A percentile compares a stretch with the other conserved stretches of the same genome.
Conservation (phyloP, 2,329 filamentous ascomycete genomes). For the Sporothrix protearum region DNA sequence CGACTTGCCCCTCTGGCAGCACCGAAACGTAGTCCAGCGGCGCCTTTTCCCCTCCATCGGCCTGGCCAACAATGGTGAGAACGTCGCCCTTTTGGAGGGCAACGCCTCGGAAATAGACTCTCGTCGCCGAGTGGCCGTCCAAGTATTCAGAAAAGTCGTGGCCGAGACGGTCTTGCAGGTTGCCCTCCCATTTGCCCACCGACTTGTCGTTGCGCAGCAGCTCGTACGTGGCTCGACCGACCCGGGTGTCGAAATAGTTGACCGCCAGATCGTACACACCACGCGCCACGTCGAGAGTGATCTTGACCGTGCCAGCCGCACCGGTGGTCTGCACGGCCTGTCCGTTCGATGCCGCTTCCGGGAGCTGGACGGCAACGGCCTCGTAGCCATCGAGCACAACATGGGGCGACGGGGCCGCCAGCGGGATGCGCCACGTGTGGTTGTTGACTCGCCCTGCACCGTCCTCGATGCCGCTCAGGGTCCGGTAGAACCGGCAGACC, state of each 20-base stretch:
- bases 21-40: conserved; percentile 58
- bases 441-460: conserved; percentile 52
- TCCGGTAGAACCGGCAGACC: conserved; percentile 62
- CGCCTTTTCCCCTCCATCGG: conserved; percentile 60
- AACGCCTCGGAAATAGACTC: conserved; percentile 56
- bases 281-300: neutral
- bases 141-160: conserved; percentile 56
- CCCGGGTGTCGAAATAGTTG: conserved; percentile 62
- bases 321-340: conserved; percentile 37
- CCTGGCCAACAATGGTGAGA: conserved; percentile 53
- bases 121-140: conserved; percentile 62
- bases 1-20: conserved; percentile 3
- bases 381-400: neutral
- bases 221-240: conserved; percentile 55
- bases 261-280: conserved; percentile 62
- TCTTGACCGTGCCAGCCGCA: neutral
- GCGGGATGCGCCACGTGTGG: conserved; percentile 57
- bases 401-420: neutral
- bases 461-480: conserved; percentile 59
- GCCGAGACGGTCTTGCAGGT: conserved; percentile 57
- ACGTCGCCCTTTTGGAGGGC: conserved; percentile 49
- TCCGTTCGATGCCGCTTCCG: neutral
- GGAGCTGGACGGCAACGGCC: neutral
- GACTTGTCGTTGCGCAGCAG: conserved; percentile 51
- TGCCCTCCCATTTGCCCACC: conserved; percentile 57